These are phyloP conservation scores for Globisporangium barbulae DNA, from an alignment of 352 stramenopile species.

Conservation along the genomic window DNA sequence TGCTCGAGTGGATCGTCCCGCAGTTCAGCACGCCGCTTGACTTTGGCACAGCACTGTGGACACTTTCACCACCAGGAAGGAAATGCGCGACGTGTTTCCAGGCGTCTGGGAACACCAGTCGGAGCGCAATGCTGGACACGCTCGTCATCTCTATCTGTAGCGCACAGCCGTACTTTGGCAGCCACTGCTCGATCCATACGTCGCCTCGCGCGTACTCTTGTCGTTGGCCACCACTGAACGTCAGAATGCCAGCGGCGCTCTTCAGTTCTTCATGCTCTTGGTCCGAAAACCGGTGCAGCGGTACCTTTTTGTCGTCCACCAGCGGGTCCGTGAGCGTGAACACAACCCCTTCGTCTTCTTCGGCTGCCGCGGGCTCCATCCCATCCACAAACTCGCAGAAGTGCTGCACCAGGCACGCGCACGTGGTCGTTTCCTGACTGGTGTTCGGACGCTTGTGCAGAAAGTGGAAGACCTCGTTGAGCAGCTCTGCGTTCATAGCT, in stretches of 20 bases:
- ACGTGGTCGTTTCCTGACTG: slow-evolving; percentile 23
- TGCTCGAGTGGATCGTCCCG: slow-evolving; percentile 20
- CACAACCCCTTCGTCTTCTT: neutral
- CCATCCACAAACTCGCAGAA: slow-evolving; percentile 21
- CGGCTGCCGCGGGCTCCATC: slow-evolving; percentile 15
- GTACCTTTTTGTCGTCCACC: slow-evolving; percentile 16
- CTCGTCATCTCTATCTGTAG: slow-evolving; percentile 28
- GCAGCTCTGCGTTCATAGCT: slow-evolving; percentile 7
- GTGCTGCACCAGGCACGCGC: slow-evolving; percentile 14
- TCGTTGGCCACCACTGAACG: neutral
- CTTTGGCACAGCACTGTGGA: slow-evolving; percentile 40
- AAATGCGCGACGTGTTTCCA: slow-evolving; percentile 42
- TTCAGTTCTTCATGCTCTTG: slow-evolving; percentile 27
- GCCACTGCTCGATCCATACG: slow-evolving; percentile 8
- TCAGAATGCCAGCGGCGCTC: slow-evolving; percentile 1
- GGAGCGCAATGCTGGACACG: slow-evolving; percentile 20
- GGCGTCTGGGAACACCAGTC: slow-evolving; percentile 37
- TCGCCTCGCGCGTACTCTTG: neutral
- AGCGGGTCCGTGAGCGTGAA: slow-evolving; percentile 18
- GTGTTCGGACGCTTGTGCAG: slow-evolving; percentile 31
- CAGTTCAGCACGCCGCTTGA: slow-evolving; percentile 25
- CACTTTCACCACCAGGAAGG: slow-evolving; percentile 18
- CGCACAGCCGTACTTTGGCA: slow-evolving; percentile 1
- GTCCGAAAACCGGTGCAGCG: slow-evolving; percentile 18
- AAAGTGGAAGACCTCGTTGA: slow-evolving; percentile 42